Base-by-base conservation (phyloP, 2,329 filamentous ascomycete genomes). In the Huntiella omanensis region DNA sequence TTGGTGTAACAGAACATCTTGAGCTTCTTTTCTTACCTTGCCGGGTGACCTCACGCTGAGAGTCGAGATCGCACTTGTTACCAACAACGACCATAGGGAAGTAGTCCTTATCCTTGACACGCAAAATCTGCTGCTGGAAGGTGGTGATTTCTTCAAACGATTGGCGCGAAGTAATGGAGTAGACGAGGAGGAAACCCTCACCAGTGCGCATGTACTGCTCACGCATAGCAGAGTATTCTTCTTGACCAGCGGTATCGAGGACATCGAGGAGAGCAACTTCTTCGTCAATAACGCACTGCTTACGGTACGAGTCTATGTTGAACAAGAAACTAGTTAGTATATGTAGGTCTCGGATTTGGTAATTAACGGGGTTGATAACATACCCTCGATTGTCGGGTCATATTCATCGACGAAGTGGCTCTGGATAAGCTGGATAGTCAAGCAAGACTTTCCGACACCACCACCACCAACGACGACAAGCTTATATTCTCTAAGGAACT, bases 201-300 rank as follows among this genome's bases (percentile, higher is more conserved):
- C 91, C 91, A 17, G 88, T 96, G 58, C 91, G 80, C 88, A 98
- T 98, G 73, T 96, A 98, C 68, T 96, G 91, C 70, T 98, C 91
- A 60, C 91, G 76, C 91, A 98, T 96, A 46, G 91, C 91, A 48
- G 87, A 94, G 70, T 96, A 98, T 68, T 98, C 91, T 67, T 98
- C 91, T 65, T 98, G 91, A 50, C 91, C 91, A 52, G 91, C 91
- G 46, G 91, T 98, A 65, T 98, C 91, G 62, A 96, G 80, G 53
- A 98, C 91, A 64, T 98, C 91, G 64, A 98, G 81, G 51, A 98
- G 75, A 44, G 91, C 91, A 55, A 95, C 86, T 67, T 98, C 91
- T 57, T 96, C 91, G 62, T 98, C 91, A 62, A 98, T 93, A 56
- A 94, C 80, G 64, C 91, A 96, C 73, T 96, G 91, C 80, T 98